Evolutionary conservation across 768 basidiomycete genomes (phyloP), one percentile per base, ranked within the genome.

Genomic region (Tylopilus subfusipes): DNA sequence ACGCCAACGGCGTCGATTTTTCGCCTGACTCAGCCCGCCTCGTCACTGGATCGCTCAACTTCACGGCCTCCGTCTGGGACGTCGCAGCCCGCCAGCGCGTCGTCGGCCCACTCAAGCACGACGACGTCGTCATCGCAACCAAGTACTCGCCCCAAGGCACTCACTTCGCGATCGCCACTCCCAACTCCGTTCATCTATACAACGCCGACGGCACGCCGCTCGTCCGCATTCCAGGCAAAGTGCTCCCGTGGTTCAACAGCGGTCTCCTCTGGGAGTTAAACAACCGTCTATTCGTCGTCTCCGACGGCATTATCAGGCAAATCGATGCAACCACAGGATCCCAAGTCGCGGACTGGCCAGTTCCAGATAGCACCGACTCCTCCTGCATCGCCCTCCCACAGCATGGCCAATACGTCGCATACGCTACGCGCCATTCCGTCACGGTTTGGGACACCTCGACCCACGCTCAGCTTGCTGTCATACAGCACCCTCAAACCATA

Each of bases 381-480:
- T 52, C 47, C 4, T 54, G 43, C 39, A 43, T 60, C 29, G 38
- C 40, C 12, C 16, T 60, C 7, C 43, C 53, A 0, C 38, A 31
- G 8, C 53, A 58, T 14, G 42, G 48, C 4, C 29, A 18, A 22
- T 50, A 50, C 22, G 33, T 59, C 16, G 40, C 27, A 10, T 58
- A 47, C 27, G 48, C 56, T 33, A 22, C 48, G 16, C 11, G 27
- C 4, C 14, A 13, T 25, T 22, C 40, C 3, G 27, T 57, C 29
- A 42, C 42, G 2, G 18, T 52, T 13, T 58, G 55, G 55, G 48
- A 53, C 27, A 33, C 40, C 4, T 38, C 27, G 22, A 53, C 44
- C 3, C 40, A 34, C 5, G 16, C 46, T 1, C 46, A 53, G 14
- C 39, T 55, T 14, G 47, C 18, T 50, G 13, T 19, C 34, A 31